A percentile compares a stretch with the other conserved stretches of the same genome.
These are phyloP conservation scores for Hypoxylon sp. DNA, from an alignment of 2,329 filamentous ascomycete genomes.

Conservation along the genomic window DNA sequence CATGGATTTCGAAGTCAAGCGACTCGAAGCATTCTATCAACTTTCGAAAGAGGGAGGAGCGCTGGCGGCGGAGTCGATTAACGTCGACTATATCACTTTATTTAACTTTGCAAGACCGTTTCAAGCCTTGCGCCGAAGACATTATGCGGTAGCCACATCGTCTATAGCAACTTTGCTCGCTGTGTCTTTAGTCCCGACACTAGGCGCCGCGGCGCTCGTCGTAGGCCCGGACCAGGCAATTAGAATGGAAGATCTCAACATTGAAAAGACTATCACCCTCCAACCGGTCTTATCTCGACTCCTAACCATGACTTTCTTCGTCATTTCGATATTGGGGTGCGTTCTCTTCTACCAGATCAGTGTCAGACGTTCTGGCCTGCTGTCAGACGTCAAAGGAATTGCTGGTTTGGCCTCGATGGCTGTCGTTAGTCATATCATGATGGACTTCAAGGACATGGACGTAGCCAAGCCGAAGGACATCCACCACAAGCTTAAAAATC, in stretches of 20 bases:
- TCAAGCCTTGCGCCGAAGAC: conserved; percentile 71
- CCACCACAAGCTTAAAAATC: conserved; percentile 75
- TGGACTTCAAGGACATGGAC: conserved; percentile 81
- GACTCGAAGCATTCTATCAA: conserved; percentile 77
- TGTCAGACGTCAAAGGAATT: conserved; percentile 79
- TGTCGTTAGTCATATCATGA: conserved; percentile 78
- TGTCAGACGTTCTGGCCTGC: conserved; percentile 74
- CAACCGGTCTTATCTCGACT: conserved; percentile 73
- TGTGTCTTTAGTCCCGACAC: conserved; percentile 77
- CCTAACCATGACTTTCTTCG: conserved; percentile 68
- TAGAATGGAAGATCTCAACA: conserved; percentile 60
- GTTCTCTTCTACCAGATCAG: conserved; percentile 73
- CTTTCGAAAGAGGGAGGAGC: conserved; percentile 73
- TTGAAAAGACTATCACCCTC: conserved; percentile 69
- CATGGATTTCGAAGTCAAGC: conserved; percentile 75
- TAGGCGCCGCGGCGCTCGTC: conserved; percentile 74
- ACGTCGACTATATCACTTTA: conserved; percentile 80
- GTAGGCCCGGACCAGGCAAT: conserved; percentile 67
- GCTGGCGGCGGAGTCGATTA: conserved; percentile 75
- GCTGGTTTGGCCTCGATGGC: conserved; percentile 83
- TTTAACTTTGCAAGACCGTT: conserved; percentile 76
- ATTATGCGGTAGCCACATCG: conserved; percentile 78
- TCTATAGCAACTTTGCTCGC: conserved; percentile 76
- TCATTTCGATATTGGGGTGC: conserved; percentile 71
- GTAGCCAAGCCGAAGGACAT: conserved; percentile 76